Percentiles rank a stretch among this genome's conserved stretches.
phyloP scores from a whole-genome alignment of 495 filamentous ascomycete species.

The Opeltia flavorubescens region DNA sequence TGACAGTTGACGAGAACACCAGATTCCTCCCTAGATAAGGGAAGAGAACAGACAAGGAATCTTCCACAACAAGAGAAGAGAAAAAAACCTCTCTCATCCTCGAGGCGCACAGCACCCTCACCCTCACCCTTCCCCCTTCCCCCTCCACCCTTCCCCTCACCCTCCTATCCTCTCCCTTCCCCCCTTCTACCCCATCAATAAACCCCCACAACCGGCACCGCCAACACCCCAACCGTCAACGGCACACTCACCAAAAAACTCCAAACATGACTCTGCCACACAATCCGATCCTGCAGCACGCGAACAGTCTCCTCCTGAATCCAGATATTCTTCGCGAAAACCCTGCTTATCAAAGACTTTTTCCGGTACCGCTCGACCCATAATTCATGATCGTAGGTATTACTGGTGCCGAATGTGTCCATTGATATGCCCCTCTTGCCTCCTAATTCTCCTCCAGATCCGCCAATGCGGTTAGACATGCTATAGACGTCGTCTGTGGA shows the following conservation, averaged over 20 bases:
- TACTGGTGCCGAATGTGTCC: conserved; percentile 39
- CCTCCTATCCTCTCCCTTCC: too few relatives aligned
- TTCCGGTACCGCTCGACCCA: conserved; percentile 53
- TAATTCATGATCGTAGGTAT: conserved; percentile 58
- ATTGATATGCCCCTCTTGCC: conserved; percentile 13
- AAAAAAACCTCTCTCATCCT: too few relatives aligned
- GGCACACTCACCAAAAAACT: conserved; percentile 13
- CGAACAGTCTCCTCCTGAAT: conserved; percentile 26
- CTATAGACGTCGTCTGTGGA: conserved; percentile 8
- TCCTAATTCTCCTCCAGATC: neutral
- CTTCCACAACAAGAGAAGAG: too few relatives aligned
- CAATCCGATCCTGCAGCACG: conserved; percentile 19
- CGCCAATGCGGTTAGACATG: conserved; percentile 1
- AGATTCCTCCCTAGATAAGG: too few relatives aligned
- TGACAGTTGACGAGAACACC: too few relatives aligned
- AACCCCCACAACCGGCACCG: conserved; percentile 7
- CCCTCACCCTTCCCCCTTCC: too few relatives aligned
- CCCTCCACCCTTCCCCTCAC: too few relatives aligned
- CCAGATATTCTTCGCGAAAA: conserved; percentile 60
- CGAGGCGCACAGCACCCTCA: too few relatives aligned
- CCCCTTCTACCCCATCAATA: neutral
- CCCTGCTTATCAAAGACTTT: conserved; percentile 46
- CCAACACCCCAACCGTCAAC: conserved; percentile 15
- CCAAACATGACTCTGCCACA: conserved; percentile 16
- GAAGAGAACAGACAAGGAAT: too few relatives aligned